Evolutionary conservation across 192 early-diverging fungal species (phyloP), one percentile per base, ranked within the genome.

Genomic region (Podochytrium sp.): DNA sequence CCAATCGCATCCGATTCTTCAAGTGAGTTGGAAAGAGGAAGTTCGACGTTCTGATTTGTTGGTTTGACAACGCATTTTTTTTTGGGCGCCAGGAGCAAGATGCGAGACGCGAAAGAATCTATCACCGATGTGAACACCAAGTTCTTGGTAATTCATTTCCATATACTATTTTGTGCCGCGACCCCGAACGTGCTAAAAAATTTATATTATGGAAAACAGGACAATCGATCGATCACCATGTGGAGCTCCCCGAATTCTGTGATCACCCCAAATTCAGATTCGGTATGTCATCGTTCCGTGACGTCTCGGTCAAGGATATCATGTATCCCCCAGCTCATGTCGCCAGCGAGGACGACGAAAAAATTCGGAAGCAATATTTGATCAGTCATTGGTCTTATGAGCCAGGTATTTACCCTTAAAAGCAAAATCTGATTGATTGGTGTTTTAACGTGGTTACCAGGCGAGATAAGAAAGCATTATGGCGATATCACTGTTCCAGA

Each of bases 351-450:
- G 38, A 73, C 29, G 76, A 76, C 47, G 71, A 81, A 29, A 60
- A 63, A 52, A 53, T 74, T 25, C 40, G 61, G 14, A 67, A 55
- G 27, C 74, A 67, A 53, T 81, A 81, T 63, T 43, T 81, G 2
- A n/a, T 79, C 29, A 79, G 77, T 64, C 80, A 81, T 80, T 66
- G 73, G 47, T 81, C 80, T 2, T 81, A 64, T 66, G 59, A 23
- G 16, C 80, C 80, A 55, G 79, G 79, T 69, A 50, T 61, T 12
- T n/a, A n/a, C n/a, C n/a, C n/a, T n/a, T 29, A 16, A 27, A n/a
- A 57, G 16, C n/a, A n/a, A n/a, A n/a, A n/a, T n/a, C 14, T 30
- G n/a, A 14, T 27, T 47, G 14, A 4, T 62, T 66, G 18, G 18
- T 18, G 43, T 59, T 2, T 55, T 38, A 43, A 56, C 29, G 18